Evolutionary conservation across 1,284 basidiomycete genomes (phyloP).

Genomic region (Heterobasidion irregulare): DNA sequence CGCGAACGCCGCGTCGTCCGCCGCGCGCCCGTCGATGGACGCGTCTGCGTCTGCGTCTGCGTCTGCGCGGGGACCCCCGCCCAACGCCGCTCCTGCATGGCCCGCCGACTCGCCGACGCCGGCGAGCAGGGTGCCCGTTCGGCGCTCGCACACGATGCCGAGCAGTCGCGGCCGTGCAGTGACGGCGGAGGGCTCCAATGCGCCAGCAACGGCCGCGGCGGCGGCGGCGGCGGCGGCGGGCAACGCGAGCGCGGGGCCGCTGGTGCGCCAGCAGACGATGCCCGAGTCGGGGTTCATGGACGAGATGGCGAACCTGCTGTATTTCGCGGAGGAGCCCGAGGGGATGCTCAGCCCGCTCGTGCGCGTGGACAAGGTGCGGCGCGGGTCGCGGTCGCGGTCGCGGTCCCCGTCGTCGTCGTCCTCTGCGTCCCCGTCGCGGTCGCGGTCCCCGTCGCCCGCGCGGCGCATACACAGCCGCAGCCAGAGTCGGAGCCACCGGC

Average conservation of each 20-base stretch:
- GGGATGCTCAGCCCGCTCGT: constrained; percentile 47
- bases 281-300: not conserved
- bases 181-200: too few relatives aligned
- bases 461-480: not conserved
- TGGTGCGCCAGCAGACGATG: constrained; percentile 8
- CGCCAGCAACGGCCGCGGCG: too few relatives aligned
- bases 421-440: not conserved
- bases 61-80: not conserved
- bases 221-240: not conserved
- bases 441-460: too few relatives aligned
- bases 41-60: too few relatives aligned
- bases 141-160: constrained; percentile 11
- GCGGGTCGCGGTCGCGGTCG: constrained; percentile 8
- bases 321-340: constrained; percentile 46
- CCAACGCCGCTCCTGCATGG: not conserved
- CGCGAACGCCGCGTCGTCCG: not conserved
- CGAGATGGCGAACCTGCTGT: constrained; percentile 16
- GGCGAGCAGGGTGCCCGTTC: constrained; percentile 1
- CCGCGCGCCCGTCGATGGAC: not conserved
- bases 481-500: not conserved
- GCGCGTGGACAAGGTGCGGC: constrained; percentile 21
- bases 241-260: not conserved
- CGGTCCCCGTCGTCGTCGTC: constrained; percentile 4
- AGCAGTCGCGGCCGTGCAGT: not conserved
- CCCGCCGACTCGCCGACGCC: not conserved